phyloP scores from a whole-genome alignment of 257 asterid genomes.

The Haberlea rhodopensis region DNA sequence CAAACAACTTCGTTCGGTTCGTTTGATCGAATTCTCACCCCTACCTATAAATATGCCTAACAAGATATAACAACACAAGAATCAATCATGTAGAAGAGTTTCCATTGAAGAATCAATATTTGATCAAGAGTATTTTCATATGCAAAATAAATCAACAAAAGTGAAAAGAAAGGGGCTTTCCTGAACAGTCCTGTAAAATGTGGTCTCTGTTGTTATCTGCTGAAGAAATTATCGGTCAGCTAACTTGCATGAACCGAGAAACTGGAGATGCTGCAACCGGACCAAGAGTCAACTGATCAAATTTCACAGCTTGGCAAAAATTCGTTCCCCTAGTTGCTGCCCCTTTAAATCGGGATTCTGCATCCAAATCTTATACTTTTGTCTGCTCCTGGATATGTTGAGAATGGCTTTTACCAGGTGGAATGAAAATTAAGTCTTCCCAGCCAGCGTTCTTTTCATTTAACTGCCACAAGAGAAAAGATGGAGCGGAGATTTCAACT shows the following conservation, averaged over 20 bases:
- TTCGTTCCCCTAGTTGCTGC: constrained; percentile 7
- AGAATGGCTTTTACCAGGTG: constrained; percentile 90
- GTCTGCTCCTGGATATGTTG: constrained; percentile 79
- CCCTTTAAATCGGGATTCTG: constrained; percentile 13
- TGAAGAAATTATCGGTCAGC: background rate
- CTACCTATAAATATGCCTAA: too few species aligned
- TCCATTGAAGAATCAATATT: background rate
- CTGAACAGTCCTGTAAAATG: too few species aligned
- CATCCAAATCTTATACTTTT: constrained; percentile 36
- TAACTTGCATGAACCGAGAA: background rate
- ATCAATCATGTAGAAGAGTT: background rate
- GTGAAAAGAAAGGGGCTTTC: background rate
- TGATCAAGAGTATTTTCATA: background rate
- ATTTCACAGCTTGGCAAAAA: background rate
- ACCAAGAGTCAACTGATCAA: background rate
- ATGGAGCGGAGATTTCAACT: constrained; percentile 11
- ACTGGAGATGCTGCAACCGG: background rate
- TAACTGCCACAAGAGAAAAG: constrained; percentile 41
- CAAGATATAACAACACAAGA: background rate
- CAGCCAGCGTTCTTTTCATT: constrained; percentile 74
- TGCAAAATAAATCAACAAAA: background rate
- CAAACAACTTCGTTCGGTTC: too few species aligned
- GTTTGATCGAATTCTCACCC: too few species aligned
- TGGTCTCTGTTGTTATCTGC: background rate
- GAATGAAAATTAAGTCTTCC: constrained; percentile 91